Evolutionary conservation across 371 early-diverging fungal genomes (phyloP).

Genomic region (Neoconidiobolus thromboides): DNA sequence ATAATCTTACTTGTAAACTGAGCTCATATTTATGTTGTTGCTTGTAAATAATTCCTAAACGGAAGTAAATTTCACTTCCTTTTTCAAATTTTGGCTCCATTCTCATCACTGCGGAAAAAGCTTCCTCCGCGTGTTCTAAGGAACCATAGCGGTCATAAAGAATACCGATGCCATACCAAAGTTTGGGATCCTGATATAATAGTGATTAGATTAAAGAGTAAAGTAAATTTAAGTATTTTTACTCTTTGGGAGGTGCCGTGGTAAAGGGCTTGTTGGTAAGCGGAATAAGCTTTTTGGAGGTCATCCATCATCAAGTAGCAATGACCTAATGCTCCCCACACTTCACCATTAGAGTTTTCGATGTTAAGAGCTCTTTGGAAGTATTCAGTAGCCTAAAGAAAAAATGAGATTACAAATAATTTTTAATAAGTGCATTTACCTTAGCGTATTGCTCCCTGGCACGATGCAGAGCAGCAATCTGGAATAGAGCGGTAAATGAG

Average conservation of each 20-base stretch:
- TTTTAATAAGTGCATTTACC: constrained; percentile 13
- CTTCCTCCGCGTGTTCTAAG: constrained; percentile 92
- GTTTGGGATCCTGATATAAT: constrained; percentile 60
- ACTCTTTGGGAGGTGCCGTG: constrained; percentile 25
- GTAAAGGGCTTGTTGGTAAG: constrained; percentile 86
- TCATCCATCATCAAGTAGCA: constrained; percentile 88
- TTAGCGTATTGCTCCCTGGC: constrained; percentile 35
- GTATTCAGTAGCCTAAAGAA: constrained; percentile 55
- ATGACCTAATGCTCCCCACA: constrained; percentile 84
- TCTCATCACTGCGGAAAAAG: constrained; percentile 74
- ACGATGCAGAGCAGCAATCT: constrained; percentile 46
- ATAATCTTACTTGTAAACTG: constrained; percentile 44
- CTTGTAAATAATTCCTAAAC: constrained; percentile 94
- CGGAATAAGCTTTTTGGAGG: constrained; percentile 75
- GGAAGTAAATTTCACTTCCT: constrained; percentile 91
- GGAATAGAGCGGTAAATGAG: constrained; percentile 52
- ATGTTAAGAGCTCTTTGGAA: constrained; percentile 68
- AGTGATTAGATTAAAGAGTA: neutral
- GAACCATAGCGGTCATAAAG: constrained; percentile 93
- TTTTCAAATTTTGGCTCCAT: constrained; percentile 86
- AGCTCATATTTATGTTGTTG: constrained; percentile 78
- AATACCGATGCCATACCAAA: constrained; percentile 98
- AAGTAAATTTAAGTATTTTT: constrained; percentile 47
- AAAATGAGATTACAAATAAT: neutral
- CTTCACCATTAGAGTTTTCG: constrained; percentile 66